phyloP scores from a whole-genome alignment of 768 basidiomycete genomes.

The Tylopilus balloui region DNA sequence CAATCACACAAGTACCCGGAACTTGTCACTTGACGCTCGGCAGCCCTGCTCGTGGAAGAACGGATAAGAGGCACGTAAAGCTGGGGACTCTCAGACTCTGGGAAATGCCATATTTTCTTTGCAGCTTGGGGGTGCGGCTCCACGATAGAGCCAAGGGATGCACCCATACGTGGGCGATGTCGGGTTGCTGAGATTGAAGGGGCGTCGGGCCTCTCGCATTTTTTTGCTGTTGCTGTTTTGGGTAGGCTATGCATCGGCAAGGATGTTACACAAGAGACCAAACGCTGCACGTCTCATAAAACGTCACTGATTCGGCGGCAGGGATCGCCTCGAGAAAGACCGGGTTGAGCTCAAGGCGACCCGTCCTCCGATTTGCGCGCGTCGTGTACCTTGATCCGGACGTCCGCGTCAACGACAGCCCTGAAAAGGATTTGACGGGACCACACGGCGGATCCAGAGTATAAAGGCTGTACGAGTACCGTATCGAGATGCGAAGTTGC shows the following conservation, averaged over 20 bases:
- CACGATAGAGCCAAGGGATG: background rate
- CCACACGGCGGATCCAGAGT: constrained; percentile 12
- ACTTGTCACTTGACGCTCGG: background rate
- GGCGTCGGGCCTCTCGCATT: background rate
- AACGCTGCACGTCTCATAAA: constrained; percentile 9
- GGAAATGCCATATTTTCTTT: background rate
- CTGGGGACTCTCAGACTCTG: background rate
- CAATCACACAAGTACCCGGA: background rate
- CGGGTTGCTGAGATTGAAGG: no score
- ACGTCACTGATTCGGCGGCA: no score
- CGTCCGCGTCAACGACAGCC: constrained; percentile 8
- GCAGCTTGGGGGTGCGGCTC: background rate
- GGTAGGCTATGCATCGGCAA: no score
- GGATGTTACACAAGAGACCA: no score
- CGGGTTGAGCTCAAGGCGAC: no score
- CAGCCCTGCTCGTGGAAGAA: constrained; percentile 19
- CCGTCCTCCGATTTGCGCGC: constrained; percentile 3
- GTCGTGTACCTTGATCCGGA: constrained; percentile 12
- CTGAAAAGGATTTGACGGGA: constrained; percentile 7
- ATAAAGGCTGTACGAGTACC: constrained; percentile 4
- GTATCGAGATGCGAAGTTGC: constrained; percentile 5
- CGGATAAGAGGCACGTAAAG: constrained; percentile 11
- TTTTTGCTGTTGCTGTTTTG: no score
- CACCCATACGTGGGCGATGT: no score
- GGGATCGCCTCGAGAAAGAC: background rate